A percentile compares a stretch with the other conserved stretches of the same genome.
These are phyloP conservation scores for Halocafeteria seosinensis DNA, from an alignment of 108 stramenopile genomes.

Conservation along the genomic window DNA sequence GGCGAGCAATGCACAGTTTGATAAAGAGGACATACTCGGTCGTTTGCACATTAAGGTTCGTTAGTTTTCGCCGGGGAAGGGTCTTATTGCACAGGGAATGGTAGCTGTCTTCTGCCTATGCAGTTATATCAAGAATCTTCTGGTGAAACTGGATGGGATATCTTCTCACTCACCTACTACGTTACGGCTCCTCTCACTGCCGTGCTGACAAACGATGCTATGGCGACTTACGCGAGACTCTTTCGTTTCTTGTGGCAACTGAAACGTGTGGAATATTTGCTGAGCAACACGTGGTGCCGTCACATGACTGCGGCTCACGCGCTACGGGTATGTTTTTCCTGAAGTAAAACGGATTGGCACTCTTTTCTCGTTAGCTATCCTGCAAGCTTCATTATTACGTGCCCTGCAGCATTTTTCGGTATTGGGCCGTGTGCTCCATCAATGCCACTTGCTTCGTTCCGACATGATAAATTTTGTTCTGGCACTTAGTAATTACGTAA, in stretches of 20 bases:
- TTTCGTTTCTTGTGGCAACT: slow-evolving; percentile 74
- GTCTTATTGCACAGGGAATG: no score
- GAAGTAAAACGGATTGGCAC: no score
- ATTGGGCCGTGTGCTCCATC: slow-evolving; percentile 52
- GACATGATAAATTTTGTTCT: slow-evolving; percentile 82
- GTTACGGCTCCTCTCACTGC: slow-evolving; percentile 64
- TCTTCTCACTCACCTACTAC: slow-evolving; percentile 68
- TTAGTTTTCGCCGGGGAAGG: no score
- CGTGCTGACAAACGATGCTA: slow-evolving; percentile 51
- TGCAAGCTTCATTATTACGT: no score
- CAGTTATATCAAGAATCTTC: no score
- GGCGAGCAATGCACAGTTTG: no score
- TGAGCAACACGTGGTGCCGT: slow-evolving; percentile 74
- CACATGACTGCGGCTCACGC: slow-evolving; percentile 69
- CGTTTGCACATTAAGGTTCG: no score
- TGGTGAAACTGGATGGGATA: slow-evolving; percentile 65
- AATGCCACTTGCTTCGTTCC: slow-evolving; percentile 65
- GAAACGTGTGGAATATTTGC: slow-evolving; percentile 72
- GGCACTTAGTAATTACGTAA: slow-evolving; percentile 80
- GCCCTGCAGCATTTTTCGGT: slow-evolving; percentile 36
- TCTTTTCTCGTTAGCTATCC: no score
- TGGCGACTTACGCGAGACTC: slow-evolving; percentile 53
- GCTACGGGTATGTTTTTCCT: no score
- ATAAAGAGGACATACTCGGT: no score
- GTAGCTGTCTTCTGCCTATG: no score